phyloP scores from a whole-genome alignment of 2,329 filamentous ascomycete genomes.

The Aureobasidium subglaciale region DNA sequence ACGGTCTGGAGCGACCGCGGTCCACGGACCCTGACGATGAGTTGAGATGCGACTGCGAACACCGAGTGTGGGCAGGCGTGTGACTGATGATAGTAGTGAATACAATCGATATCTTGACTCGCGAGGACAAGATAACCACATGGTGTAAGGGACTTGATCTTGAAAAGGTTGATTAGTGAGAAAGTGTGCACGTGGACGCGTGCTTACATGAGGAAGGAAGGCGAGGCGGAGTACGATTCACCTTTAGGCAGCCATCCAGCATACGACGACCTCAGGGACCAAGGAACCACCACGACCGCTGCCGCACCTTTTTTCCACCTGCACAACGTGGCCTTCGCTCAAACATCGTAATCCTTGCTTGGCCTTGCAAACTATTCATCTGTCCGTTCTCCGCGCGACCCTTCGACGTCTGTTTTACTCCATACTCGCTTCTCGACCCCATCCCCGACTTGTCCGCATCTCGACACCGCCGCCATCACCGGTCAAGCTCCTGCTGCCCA shows the following conservation, averaged over 20 bases:
- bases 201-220: neutral
- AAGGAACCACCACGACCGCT: neutral
- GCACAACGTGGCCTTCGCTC: constrained; percentile 7
- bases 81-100: neutral
- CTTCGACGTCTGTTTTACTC: neutral
- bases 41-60: neutral
- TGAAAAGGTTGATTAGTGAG: neutral
- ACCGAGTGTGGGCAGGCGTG: neutral
- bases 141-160: too few species aligned
- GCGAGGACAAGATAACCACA: too few species aligned
- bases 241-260: neutral
- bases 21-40: neutral
- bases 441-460: neutral
- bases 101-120: too few species aligned
- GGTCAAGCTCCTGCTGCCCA: neutral
- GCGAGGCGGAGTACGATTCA: constrained; percentile 6
- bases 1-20: constrained; percentile 7
- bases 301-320: neutral
- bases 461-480: constrained; percentile 9
- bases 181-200: constrained; percentile 1
- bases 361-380: constrained; percentile 5
- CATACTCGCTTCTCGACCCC: neutral
- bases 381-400: neutral
- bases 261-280: constrained; percentile 1
- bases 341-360: constrained; percentile 5